Evolutionary conservation across 2,329 filamentous ascomycete genomes (phyloP).

Genomic region (Arthroderma sp.): DNA sequence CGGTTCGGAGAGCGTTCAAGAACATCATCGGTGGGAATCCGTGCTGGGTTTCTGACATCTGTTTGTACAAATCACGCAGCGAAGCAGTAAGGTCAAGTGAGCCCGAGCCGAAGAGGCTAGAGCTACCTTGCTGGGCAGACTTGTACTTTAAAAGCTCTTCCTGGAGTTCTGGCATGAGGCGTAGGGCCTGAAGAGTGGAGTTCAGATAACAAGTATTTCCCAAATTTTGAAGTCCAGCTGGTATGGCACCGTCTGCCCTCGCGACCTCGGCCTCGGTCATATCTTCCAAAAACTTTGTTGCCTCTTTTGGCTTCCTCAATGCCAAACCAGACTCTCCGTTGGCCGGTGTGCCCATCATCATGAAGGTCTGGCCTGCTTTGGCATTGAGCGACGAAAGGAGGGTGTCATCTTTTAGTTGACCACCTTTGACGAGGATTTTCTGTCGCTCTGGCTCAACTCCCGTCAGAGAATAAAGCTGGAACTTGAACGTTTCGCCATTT

Average conservation of each 20-base stretch:
- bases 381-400: conserved; percentile 71
- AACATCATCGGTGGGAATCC: conserved; percentile 77
- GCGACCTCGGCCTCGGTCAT: conserved; percentile 93
- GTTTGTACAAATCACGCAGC: conserved; percentile 71
- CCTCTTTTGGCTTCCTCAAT: conserved; percentile 60
- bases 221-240: conserved; percentile 78
- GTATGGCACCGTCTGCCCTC: conserved; percentile 67
- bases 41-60: conserved; percentile 79
- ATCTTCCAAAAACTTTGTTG: conserved; percentile 83
- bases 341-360: conserved; percentile 91
- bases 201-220: conserved; percentile 99
- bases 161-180: conserved; percentile 82
- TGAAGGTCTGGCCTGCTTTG: conserved; percentile 75
- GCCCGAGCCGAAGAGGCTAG: conserved; percentile 46
- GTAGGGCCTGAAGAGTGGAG: conserved; percentile 84
- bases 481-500: conserved; percentile 87
- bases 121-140: conserved; percentile 20
- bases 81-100: conserved; percentile 62
- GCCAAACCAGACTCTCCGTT: conserved; percentile 44
- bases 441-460: conserved; percentile 93
- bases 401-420: conserved; percentile 90
- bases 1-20: conserved; percentile 61
- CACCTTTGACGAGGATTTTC: conserved; percentile 88
- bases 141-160: conserved; percentile 58
- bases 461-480: conserved; percentile 87